Percentiles rank a stretch among this genome's conserved stretches.
phyloP scores from a whole-genome alignment of 2,329 filamentous ascomycete species.

The Paraconiothyrium sp. region DNA sequence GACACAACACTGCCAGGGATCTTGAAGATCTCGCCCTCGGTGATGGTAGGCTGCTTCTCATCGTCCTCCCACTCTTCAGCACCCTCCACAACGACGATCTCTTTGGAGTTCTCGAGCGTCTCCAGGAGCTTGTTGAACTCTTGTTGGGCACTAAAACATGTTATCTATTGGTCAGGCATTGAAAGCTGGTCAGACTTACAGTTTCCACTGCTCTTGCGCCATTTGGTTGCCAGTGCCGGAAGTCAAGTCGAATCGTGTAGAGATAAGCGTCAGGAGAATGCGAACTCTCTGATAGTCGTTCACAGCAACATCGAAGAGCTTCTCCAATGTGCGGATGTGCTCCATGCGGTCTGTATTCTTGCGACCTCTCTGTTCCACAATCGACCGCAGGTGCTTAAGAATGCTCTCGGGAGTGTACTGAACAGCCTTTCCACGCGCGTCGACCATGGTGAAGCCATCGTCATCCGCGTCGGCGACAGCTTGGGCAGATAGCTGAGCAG shows the following conservation, averaged over 20 bases:
- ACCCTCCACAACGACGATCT: conserved; percentile 87
- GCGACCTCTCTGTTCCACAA: conserved; percentile 95
- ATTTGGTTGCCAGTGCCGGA: conserved; percentile 82
- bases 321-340: conserved; percentile 98
- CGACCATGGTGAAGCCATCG: conserved; percentile 88
- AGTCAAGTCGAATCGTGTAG: conserved; percentile 92
- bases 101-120: conserved; percentile 79
- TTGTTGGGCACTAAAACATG: conserved; percentile 70
- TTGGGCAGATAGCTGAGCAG: conserved; percentile 61
- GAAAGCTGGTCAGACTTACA: conserved; percentile 51
- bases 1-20: conserved; percentile 94
- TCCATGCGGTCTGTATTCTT: conserved; percentile 97
- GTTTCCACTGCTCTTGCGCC: conserved; percentile 96
- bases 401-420: conserved; percentile 97
- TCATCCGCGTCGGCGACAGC: conserved; percentile 70
- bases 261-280: conserved; percentile 89
- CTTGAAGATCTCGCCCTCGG: conserved; percentile 81
- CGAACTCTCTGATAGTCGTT: conserved; percentile 95
- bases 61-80: conserved; percentile 99
- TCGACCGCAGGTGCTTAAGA: conserved; percentile 92
- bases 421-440: conserved; percentile 86
- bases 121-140: conserved; percentile 82
- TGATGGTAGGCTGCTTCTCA: conserved; percentile 84
- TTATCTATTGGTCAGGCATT: conserved; percentile 23
- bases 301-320: conserved; percentile 85